Evolutionary conservation across 2,329 filamentous ascomycete genomes (phyloP).

Genomic region (Microascus cirrosus): DNA sequence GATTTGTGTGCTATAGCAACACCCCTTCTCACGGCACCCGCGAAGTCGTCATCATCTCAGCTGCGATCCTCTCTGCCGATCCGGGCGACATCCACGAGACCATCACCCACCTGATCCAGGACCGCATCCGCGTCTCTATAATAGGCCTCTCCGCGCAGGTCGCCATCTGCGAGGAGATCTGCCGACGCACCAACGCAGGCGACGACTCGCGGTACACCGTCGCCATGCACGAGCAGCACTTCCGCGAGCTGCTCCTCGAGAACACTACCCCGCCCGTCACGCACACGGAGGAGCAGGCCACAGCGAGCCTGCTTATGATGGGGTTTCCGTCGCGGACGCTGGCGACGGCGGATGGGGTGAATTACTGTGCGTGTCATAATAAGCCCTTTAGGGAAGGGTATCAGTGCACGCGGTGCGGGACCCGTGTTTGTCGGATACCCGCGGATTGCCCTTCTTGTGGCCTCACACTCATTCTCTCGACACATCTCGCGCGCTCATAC

Average conservation of each 20-base stretch:
- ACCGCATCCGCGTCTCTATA: constrained; percentile 78
- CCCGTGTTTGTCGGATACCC: constrained; percentile 82
- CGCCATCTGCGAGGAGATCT: constrained; percentile 83
- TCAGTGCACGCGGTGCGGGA: constrained; percentile 75
- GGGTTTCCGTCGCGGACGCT: constrained; percentile 85
- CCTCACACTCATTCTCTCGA: constrained; percentile 86
- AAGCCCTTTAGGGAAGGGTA: constrained; percentile 76
- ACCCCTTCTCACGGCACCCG: constrained; percentile 87
- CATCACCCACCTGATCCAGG: constrained; percentile 63
- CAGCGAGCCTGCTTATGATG: constrained; percentile 80
- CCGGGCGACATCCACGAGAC: constrained; percentile 94
- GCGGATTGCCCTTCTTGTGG: constrained; percentile 86
- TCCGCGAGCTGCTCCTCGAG: constrained; percentile 77
- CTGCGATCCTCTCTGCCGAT: constrained; percentile 80
- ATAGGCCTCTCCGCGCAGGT: constrained; percentile 88
- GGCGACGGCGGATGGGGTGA: constrained; percentile 51
- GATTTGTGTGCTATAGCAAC: constrained; percentile 41
- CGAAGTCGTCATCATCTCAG: constrained; percentile 86
- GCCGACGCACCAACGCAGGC: constrained; percentile 74
- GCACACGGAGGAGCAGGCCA: constrained; percentile 47
- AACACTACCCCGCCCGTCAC: constrained; percentile 84
- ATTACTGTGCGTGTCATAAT: constrained; percentile 85
- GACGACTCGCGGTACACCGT: constrained; percentile 69
- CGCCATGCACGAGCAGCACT: constrained; percentile 66
- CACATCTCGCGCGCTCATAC: constrained; percentile 84